Percentiles rank a stretch among this genome's conserved stretches.
These are phyloP conservation scores for Tylopilus sp. DNA, from an alignment of 768 basidiomycete genomes.

Conservation along the genomic window DNA sequence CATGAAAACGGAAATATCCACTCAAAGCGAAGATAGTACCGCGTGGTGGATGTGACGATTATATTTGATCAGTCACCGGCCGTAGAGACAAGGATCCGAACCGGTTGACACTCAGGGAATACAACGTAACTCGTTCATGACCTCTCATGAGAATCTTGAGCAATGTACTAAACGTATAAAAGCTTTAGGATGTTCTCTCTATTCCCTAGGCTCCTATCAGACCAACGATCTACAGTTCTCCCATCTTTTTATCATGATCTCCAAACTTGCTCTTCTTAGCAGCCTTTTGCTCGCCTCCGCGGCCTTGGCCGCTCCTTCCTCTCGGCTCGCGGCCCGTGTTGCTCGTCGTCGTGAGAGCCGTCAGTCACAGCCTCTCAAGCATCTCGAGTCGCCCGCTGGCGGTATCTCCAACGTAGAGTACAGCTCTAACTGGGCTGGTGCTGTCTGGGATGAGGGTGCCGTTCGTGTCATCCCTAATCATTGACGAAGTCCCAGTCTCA, in stretches of 20 bases:
- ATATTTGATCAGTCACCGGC: neutral
- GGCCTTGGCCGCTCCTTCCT: slow-evolving; percentile 16
- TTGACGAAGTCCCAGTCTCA: slow-evolving; percentile 8
- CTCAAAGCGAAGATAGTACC: neutral
- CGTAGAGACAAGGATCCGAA: neutral
- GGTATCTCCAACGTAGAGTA: slow-evolving; percentile 10
- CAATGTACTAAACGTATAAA: slow-evolving; percentile 12
- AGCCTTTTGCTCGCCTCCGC: slow-evolving; percentile 20
- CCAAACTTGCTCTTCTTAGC: slow-evolving; percentile 11
- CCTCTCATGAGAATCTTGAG: slow-evolving; percentile 1
- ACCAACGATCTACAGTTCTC: slow-evolving; percentile 1
- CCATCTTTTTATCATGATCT: slow-evolving; percentile 14
- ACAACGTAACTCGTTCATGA: neutral
- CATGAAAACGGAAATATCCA: neutral
- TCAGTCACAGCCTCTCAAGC: slow-evolving; percentile 11
- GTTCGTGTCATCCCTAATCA: too few species aligned
- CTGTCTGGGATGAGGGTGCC: too few species aligned
- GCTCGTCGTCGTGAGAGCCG: slow-evolving; percentile 13
- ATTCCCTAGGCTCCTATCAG: neutral
- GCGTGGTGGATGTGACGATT: neutral
- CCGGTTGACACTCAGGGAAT: too few species aligned
- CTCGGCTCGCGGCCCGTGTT: slow-evolving; percentile 10
- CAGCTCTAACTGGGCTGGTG: slow-evolving; percentile 12
- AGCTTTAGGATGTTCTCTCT: neutral
- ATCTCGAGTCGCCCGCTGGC: neutral